Evolutionary conservation across 768 basidiomycete genomes (phyloP), one percentile per base, ranked within the genome.

Genomic region (Lyophyllum decastes): DNA sequence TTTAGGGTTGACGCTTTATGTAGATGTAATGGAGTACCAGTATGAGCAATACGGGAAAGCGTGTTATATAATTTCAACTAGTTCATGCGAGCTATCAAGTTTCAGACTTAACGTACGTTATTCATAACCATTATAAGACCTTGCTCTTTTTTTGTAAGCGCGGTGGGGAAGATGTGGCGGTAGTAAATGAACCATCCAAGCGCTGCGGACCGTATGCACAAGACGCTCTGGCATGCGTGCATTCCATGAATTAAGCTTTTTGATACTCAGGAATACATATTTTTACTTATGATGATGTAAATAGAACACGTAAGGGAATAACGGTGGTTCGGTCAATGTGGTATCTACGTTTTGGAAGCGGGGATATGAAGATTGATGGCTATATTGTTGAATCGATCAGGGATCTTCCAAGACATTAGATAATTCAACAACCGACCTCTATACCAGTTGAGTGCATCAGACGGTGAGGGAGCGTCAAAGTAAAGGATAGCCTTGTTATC

Each of bases 401-500:
- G 33, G 38, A 50, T 22, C 11, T 34, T 17, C 16, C 22, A 9
- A 11, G 30, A 55, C 22, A 38, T 19, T 21, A 25, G 34, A 49
- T 6, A 5, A 2, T 38, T 2, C 2, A 46, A 25, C 26, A 54
- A 68, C 75, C 58, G 70, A 92, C 92, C 92, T 85, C 92, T 83
- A 79, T 88, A 94, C 92, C 92, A 94, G 63, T 87, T 93, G 68
- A 94, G 70, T 38, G 92, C 92, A 62, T 92, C 90, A 54, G 91
- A 92, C 21, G 91, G 84, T 8, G 90, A 85, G 21, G 90, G 88
- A 38, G 88, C 88, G 67, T 93, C 90, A 68, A 95, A 94, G 70
- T 95, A 95, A 44, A 95, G 75, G 55, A 95, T 90, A 16, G 92
- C 92, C 70, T 94, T 94, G 77, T 94, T 93, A 68, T 95, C 93